Evolutionary conservation across 371 early-diverging fungal species (phyloP), one percentile per base, ranked within the genome.

Genomic region (Mucor sp.): DNA sequence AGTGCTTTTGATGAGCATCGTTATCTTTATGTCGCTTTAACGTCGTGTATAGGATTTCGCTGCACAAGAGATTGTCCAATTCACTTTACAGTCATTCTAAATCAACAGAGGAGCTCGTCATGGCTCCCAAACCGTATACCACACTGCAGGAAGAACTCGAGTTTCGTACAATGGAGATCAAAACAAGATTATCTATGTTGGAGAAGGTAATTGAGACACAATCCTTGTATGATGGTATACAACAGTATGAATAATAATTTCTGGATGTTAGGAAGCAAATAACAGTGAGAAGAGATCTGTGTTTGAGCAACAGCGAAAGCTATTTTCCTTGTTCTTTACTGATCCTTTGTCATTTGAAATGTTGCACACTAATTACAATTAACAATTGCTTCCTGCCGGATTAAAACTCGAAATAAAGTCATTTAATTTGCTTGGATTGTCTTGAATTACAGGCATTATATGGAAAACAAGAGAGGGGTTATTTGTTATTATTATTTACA

Each of bases 251-350:
- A 11, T 47, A 61, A 47, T 6, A 33, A 53, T 2, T 5, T 5
- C 21, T 3, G 33, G 14, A 0, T 33, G n/a, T 17, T 6, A 67
- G 68, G 41, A 50, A 25, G 41, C 48, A 5, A 48, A 60, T 23
- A 60, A 69, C 43, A 19, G 44, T 5, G 44, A 72, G 17, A 33
- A 56, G 6, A 43, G 53, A n/a, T 0, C 23, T 3, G 3, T 32
- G 6, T 73, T 73, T 66, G 37, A 69, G 23, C 28, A 63, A 17
- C 53, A 61, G 23, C 63, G 56, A 21, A 58, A 66, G 19, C 43
- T 75, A 4, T 71, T 75, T 21, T 60, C 71, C 0, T 17, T 55
- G 28, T 75, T 71, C 25, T 75, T 58, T 35, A 71, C 75, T 6
- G 72, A 75, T 47, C 69, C 75, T 28, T 30, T 56, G 15, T 30